Conservation (phyloP, 2,329 filamentous ascomycete genomes). For the Paradendryphiella salina region DNA sequence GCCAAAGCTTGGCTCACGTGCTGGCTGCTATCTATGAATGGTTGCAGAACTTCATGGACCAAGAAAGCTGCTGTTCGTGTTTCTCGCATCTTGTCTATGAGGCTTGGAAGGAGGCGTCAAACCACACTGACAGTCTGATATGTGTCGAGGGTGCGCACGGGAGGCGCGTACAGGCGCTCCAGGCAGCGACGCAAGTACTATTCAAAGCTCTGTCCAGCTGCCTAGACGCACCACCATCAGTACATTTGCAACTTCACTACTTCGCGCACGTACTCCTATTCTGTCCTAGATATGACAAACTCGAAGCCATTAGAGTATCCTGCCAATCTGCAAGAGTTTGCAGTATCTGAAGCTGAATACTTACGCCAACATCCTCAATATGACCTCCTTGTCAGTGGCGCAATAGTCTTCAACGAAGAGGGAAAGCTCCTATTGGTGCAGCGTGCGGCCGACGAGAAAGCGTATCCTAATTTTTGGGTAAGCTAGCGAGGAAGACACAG, state of each 20-base stretch:
- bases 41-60: background rate
- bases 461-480: slow-evolving; percentile 44
- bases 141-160: background rate
- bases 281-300: slow-evolving; percentile 6
- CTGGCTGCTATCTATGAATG: background rate
- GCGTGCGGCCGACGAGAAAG: slow-evolving; percentile 41
- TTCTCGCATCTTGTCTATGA: too few relatives aligned
- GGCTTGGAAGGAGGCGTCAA: too few relatives aligned
- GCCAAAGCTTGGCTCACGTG: slow-evolving; percentile 18
- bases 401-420: slow-evolving; percentile 39
- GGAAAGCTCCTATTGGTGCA: slow-evolving; percentile 43
- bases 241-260: background rate
- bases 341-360: slow-evolving; percentile 34
- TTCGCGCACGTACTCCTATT: background rate
- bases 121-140: background rate
- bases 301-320: slow-evolving; percentile 24
- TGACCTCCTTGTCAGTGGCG: slow-evolving; percentile 35
- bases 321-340: slow-evolving; percentile 34
- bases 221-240: background rate
- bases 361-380: slow-evolving; percentile 33
- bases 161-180: background rate
- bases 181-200: background rate
- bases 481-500: slow-evolving; percentile 1
- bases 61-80: background rate
- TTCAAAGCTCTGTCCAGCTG: background rate